Base-by-base conservation (phyloP, 2,329 filamentous ascomycete genomes). In the Sphaerostilbella broomeana region DNA sequence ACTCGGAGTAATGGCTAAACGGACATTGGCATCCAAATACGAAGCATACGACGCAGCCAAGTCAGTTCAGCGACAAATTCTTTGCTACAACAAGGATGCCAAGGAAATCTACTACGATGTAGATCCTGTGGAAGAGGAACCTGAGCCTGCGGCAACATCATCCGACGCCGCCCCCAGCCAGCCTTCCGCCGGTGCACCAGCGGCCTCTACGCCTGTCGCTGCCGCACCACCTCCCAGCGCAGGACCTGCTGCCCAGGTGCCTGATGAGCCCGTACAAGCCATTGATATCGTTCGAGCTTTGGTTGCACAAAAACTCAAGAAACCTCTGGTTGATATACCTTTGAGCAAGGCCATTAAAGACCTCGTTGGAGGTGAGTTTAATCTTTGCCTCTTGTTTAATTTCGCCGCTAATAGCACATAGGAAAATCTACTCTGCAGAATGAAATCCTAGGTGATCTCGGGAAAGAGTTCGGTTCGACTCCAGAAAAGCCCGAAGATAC, bases 31-130 rank as follows among this genome's bases (percentile, higher is more conserved):
- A 45, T 89, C 88, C 60, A 97, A 97, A 68, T 98, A 97, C 65
- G 92, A 98, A 73, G 89, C 90, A 48, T 95, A 95, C 67, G 92
- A 98, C 67, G 92, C 92, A 41, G 92, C 92, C 46, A 90, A 90
- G 58, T 95, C 90, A 6, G 83, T 97, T 29, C 89, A 95, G 68
- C 81, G 92, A 62, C 90, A 97, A 65, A 95, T 98, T 61, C 78
- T 98, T 42, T 97, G 92, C 73, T 98, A 97, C 73, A 97, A 95
- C 74, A 98, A 98, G 67, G 92, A 98, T 59, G 85, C 88, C 41
- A 97, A 95, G 64, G 92, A 98, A 65, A 98, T 98, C 50, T 98
- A 98, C 73, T 98, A 98, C 66, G 90, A 95, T 60, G 89, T 94
- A 30, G 92, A 98, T 58, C 92, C 92, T 0, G 72, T 94, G 20